A percentile compares a stretch with the other conserved stretches of the same genome.
phyloP scores from a whole-genome alignment of 805 yeast genomes.

The Metschnikowia cubensis region DNA sequence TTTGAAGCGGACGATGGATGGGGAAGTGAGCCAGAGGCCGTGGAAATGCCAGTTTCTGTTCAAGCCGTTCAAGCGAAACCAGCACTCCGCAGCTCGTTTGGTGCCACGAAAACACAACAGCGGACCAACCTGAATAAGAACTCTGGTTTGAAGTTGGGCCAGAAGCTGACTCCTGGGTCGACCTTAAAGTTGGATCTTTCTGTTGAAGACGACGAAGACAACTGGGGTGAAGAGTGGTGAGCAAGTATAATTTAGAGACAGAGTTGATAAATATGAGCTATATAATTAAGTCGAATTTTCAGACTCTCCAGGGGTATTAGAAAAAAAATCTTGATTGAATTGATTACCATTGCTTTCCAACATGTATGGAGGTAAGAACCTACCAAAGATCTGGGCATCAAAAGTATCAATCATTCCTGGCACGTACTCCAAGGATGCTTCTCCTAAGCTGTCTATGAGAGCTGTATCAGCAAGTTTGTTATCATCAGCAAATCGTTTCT shows the following conservation, averaged over 20 bases:
- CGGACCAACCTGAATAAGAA: background rate
- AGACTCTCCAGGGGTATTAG: background rate
- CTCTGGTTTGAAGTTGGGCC: slow-evolving; percentile 22
- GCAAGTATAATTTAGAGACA: background rate
- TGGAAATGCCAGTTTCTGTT: background rate
- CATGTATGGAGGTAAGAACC: slow-evolving; percentile 83
- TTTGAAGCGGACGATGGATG: slow-evolving; percentile 18
- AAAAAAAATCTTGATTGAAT: slow-evolving; percentile 1
- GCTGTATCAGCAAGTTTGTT: background rate
- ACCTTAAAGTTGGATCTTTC: slow-evolving; percentile 23
- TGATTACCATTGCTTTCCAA: slow-evolving; percentile 28
- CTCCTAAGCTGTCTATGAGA: slow-evolving; percentile 3
- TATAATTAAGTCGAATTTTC: background rate
- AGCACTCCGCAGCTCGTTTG: background rate
- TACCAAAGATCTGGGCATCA: slow-evolving; percentile 81
- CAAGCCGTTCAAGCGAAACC: slow-evolving; percentile 1
- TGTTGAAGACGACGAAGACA: slow-evolving; percentile 25
- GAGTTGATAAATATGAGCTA: background rate
- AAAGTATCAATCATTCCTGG: slow-evolving; percentile 84
- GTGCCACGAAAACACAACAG: slow-evolving; percentile 1
- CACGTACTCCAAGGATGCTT: slow-evolving; percentile 42
- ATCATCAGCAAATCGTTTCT: background rate
- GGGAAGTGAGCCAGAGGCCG: slow-evolving; percentile 7
- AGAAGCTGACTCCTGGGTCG: slow-evolving; percentile 20
- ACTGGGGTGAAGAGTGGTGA: slow-evolving; percentile 28